These are phyloP conservation scores for Urostyla sp. DNA, from an alignment of 73 alveolate genomes.

Conservation along the genomic window DNA sequence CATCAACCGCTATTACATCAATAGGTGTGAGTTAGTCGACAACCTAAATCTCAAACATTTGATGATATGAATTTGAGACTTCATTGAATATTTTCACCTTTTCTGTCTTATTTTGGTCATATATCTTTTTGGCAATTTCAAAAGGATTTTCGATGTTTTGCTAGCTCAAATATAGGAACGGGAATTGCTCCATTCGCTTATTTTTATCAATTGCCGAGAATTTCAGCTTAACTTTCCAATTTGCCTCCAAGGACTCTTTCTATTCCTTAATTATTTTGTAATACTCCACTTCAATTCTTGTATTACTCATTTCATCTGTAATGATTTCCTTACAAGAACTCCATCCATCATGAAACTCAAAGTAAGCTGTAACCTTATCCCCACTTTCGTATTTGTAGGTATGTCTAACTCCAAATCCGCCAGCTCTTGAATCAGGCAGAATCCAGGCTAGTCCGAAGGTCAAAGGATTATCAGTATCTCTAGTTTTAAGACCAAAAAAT, in stretches of 20 bases:
- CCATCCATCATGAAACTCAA: slow-evolving; percentile 55
- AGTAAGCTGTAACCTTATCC: slow-evolving; percentile 30
- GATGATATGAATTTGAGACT: no score
- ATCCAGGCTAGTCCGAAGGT: slow-evolving; percentile 58
- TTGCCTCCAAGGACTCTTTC: background rate
- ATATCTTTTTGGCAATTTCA: background rate
- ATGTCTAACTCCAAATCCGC: slow-evolving; percentile 1
- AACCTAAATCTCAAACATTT: slow-evolving; percentile 31
- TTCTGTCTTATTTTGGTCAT: background rate
- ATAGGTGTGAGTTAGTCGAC: background rate
- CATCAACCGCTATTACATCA: slow-evolving; percentile 16
- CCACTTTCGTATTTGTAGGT: slow-evolving; percentile 31
- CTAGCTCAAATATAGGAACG: background rate
- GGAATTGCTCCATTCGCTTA: slow-evolving; percentile 8
- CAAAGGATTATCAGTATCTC: slow-evolving; percentile 36
- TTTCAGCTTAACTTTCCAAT: slow-evolving; percentile 32
- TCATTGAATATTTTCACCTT: no score
- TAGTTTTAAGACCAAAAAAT: slow-evolving; percentile 72
- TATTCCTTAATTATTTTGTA: background rate
- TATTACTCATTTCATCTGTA: slow-evolving; percentile 21
- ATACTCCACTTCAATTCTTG: slow-evolving; percentile 36
- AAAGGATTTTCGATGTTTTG: background rate
- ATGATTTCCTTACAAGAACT: slow-evolving; percentile 12
- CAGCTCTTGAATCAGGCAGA: background rate
- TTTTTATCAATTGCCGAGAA: slow-evolving; percentile 8